These are phyloP conservation scores for Phyllosticta citribraziliensis DNA, from an alignment of 2,329 filamentous ascomycete species.

Conservation along the genomic window DNA sequence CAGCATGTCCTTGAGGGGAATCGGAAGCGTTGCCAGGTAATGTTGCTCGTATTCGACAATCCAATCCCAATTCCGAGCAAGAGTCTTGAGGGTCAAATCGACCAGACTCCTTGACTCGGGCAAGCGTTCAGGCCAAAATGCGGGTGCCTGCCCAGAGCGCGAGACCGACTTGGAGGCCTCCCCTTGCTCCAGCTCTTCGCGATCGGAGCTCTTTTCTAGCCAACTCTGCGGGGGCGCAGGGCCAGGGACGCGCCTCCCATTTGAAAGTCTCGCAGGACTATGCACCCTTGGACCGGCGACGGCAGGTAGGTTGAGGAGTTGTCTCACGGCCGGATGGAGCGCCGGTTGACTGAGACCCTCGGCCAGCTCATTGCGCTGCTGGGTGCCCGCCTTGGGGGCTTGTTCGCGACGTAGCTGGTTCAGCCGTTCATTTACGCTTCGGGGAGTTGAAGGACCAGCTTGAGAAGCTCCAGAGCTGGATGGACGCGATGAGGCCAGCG, in stretches of 20 bases:
- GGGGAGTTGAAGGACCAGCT: conserved; percentile 13
- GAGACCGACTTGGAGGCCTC: conserved; percentile 18
- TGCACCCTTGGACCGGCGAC: conserved; percentile 37
- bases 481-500: conserved; percentile 22
- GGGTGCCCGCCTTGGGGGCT: conserved; percentile 26
- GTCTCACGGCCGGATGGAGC: conserved; percentile 35
- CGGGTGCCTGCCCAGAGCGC: background rate
- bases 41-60: conserved; percentile 48
- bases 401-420: conserved; percentile 37
- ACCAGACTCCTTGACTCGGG: conserved; percentile 32
- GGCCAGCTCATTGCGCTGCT: conserved; percentile 35
- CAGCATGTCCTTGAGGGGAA: conserved; percentile 41
- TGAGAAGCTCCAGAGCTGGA: conserved; percentile 14
- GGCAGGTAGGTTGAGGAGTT: conserved; percentile 36
- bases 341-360: conserved; percentile 32
- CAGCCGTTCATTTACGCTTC: conserved; percentile 39
- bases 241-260: conserved; percentile 24
- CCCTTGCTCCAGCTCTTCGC: background rate
- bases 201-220: conserved; percentile 22
- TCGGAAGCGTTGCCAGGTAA: conserved; percentile 43
- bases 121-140: conserved; percentile 4
- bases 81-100: conserved; percentile 42
- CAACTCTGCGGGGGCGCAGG: conserved; percentile 39
- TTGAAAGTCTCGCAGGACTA: conserved; percentile 16
- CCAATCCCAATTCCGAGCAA: conserved; percentile 47